Percentiles rank a stretch among this genome's conserved stretches.
These are phyloP conservation scores for Xylariaceae sp. DNA, from an alignment of 2,329 filamentous ascomycete species.

Conservation along the genomic window DNA sequence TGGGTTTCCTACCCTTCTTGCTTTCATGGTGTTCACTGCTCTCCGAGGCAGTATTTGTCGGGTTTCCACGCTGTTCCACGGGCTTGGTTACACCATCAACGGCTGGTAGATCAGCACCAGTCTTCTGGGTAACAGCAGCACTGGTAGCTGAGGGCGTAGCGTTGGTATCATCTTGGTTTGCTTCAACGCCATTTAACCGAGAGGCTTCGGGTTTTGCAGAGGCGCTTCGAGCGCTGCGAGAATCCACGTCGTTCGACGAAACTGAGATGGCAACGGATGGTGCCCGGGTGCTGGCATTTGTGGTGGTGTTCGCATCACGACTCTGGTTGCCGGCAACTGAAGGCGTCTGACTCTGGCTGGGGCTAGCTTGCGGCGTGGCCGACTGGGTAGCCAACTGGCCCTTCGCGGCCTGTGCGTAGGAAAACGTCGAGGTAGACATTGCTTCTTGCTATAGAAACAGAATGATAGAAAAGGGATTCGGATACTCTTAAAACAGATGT, in stretches of 20 bases:
- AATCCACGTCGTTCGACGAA: slow-evolving; percentile 35
- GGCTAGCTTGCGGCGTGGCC: slow-evolving; percentile 27
- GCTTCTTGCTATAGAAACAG: slow-evolving; percentile 21
- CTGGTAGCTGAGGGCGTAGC: slow-evolving; percentile 15
- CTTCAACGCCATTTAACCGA: slow-evolving; percentile 18
- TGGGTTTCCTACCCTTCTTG: slow-evolving; percentile 58
- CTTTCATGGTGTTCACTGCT: slow-evolving; percentile 63
- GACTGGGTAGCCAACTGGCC: slow-evolving; percentile 52
- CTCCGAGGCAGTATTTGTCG: slow-evolving; percentile 59
- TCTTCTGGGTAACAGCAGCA: slow-evolving; percentile 16
- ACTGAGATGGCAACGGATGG: slow-evolving; percentile 35
- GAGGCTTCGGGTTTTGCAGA: slow-evolving; percentile 27
- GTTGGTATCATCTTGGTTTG: slow-evolving; percentile 19
- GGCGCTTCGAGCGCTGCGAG: slow-evolving; percentile 23
- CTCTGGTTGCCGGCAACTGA: slow-evolving; percentile 31
- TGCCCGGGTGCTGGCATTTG: slow-evolving; percentile 31
- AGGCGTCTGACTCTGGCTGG: slow-evolving; percentile 30
- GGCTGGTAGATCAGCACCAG: slow-evolving; percentile 19
- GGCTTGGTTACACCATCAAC: slow-evolving; percentile 29
- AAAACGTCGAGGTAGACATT: slow-evolving; percentile 64
- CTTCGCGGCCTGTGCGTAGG: slow-evolving; percentile 93
- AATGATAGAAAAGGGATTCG: slow-evolving; percentile 8
- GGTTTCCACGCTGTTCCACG: slow-evolving; percentile 47
- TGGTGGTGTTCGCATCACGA: slow-evolving; percentile 32
- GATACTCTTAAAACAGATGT: slow-evolving; percentile 12